Percentiles rank a stretch among this genome's conserved stretches.
Conservation (phyloP, 257 asterid species). For the Ehretia macrophylla region DNA sequence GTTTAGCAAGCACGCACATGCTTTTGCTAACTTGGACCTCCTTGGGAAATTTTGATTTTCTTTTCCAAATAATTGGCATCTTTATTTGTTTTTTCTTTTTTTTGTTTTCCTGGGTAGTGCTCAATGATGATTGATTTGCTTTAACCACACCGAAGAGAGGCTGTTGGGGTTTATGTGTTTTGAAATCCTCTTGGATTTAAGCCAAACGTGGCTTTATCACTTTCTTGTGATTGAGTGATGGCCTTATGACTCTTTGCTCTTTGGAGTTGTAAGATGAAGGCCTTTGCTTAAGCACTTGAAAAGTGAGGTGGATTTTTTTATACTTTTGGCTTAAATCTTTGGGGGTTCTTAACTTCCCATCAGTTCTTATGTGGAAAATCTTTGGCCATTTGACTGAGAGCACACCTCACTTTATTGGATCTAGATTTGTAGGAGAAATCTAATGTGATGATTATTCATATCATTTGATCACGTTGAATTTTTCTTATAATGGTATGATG, state of each 20-base stretch:
- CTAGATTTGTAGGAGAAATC: too few relatives aligned
- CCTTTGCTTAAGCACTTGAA: constrained; percentile 13
- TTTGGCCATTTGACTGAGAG: constrained; percentile 58
- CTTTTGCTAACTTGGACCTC: too few relatives aligned
- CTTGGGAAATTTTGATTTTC: background rate
- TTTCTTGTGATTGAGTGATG: constrained; percentile 9
- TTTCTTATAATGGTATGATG: too few relatives aligned
- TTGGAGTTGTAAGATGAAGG: constrained; percentile 35
- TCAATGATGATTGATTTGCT: constrained; percentile 76
- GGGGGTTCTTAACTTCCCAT: constrained; percentile 12
- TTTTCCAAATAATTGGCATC: background rate
- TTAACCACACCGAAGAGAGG: constrained; percentile 77
- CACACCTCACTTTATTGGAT: too few relatives aligned
- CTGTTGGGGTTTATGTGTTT: constrained; percentile 4
- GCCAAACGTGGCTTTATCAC: background rate
- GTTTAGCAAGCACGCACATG: too few relatives aligned
- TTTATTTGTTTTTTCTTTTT: background rate
- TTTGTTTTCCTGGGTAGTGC: constrained; percentile 12
- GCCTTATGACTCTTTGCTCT: constrained; percentile 44
- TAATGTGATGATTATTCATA: too few relatives aligned
- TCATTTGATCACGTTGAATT: too few relatives aligned
- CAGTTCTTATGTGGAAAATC: constrained; percentile 48
- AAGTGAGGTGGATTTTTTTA: constrained; percentile 18
- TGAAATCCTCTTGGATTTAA: constrained; percentile 30
- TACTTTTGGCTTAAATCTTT: constrained; percentile 27